Base-by-base conservation (phyloP, 257 asterid genomes). In the Haberlea rhodopensis region DNA sequence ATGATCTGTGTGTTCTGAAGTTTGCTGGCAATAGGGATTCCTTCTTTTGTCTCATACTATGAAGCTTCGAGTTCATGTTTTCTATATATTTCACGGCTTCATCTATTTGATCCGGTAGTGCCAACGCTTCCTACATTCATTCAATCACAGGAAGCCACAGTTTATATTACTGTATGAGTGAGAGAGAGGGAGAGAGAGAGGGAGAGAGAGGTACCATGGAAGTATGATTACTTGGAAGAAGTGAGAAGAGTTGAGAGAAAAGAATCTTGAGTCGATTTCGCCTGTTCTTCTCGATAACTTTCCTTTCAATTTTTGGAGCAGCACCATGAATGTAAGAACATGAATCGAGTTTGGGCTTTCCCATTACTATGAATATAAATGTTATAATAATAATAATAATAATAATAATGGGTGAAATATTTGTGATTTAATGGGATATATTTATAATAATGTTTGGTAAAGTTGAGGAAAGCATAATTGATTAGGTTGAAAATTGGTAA, bases 221-320 rank as follows among this genome's bases (percentile, higher is more conserved):
- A 28, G 59, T 22, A 43, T 69, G 51, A 53, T 37, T 13, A 13
- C n/a, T 37, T 18, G 84, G 86, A 60, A 81, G 81, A 23, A 73
- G 79, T 54, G 82, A 75, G 23, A 60, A 48, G 64, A 84, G 91
- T 40, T 59, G 55, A 45, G 80, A 65, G 43, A 58, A 77, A 21
- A 84, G 86, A 53, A 0, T 60, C 70, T 81, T 79, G 82, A 81
- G 63, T 15, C 69, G 62, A 59, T 19, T 68, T 69, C 91, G 81
- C 53, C 91, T 63, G 27, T 79, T 81, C 37, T 81, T 84, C 78
- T 84, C 91, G 16, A 79, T 63, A 18, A 77, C 57, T 64, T 68
- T 84, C 52, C 91, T 81, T 53, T 79, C 90, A 28, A 84, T 71
- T 71, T 78, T 79, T 21, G 82, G 78, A 40, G 64, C 56, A 37